Evolutionary conservation across 1,284 basidiomycete genomes (phyloP).

Genomic region (Boletus hoseneyae): DNA sequence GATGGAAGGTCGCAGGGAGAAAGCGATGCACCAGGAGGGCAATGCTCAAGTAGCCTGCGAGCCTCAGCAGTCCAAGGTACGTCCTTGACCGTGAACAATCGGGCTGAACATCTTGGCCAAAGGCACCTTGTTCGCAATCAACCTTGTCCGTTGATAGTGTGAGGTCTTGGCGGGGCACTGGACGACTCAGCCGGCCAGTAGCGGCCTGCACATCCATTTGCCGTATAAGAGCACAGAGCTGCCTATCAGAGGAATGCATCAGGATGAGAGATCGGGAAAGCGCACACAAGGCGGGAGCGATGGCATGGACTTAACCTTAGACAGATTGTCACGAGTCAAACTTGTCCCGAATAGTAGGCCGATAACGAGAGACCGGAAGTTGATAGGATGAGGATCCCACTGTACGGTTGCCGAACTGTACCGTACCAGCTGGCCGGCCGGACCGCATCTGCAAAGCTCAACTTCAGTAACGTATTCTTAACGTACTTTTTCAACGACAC

Average conservation of each 20-base stretch:
- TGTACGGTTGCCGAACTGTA: too few relatives aligned
- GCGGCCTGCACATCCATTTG: not conserved
- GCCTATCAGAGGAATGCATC: slow-evolving; percentile 6
- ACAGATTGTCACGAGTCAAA: too few relatives aligned
- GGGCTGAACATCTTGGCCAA: not conserved
- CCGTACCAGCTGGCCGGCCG: too few relatives aligned
- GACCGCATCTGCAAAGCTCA: too few relatives aligned
- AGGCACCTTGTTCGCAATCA: slow-evolving; percentile 16
- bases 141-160: not conserved
- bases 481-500: too few relatives aligned
- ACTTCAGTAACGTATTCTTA: too few relatives aligned
- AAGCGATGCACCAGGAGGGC: slow-evolving; percentile 6
- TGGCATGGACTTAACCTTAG: too few relatives aligned
- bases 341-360: too few relatives aligned
- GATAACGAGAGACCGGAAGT: too few relatives aligned
- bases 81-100: not conserved
- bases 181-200: not conserved
- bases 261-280: too few relatives aligned
- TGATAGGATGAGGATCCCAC: too few relatives aligned
- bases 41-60: slow-evolving; percentile 12
- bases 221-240: slow-evolving; percentile 10
- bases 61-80: not conserved
- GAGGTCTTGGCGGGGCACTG: not conserved
- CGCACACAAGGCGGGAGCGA: too few relatives aligned
- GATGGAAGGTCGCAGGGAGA: slow-evolving; percentile 2